Conservation (phyloP, 441 rosid species). For the Geranium incanum region DNA sequence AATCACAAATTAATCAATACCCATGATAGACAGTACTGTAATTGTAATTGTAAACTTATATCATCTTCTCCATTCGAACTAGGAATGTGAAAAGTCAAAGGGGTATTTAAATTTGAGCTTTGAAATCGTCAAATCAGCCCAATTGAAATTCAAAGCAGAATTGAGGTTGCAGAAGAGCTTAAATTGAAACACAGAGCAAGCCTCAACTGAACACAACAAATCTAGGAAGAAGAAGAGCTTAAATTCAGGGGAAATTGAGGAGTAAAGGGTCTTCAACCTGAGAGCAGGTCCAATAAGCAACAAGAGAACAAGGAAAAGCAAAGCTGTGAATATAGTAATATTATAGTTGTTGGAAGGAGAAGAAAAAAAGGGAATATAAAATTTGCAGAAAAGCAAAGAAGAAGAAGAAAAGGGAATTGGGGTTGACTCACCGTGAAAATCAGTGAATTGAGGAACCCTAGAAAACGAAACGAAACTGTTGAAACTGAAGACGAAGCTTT, state of each 20-base stretch:
- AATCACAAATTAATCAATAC: conserved; percentile 49
- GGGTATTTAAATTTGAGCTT: neutral
- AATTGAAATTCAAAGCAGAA: neutral
- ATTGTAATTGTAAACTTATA: neutral
- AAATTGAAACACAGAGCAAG: neutral
- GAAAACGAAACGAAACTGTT: neutral
- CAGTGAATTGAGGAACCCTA: neutral
- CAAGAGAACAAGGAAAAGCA: neutral
- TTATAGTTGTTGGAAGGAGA: neutral
- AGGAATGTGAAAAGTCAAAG: neutral
- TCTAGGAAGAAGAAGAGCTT: neutral
- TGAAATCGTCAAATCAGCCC: neutral
- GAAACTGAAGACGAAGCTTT: neutral
- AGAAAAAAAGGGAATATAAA: neutral
- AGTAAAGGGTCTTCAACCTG: neutral
- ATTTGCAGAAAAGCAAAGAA: neutral
- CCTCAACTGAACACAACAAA: neutral
- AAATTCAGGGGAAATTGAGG: neutral
- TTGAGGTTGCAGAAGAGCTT: neutral
- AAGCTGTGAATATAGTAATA: neutral
- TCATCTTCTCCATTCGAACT: neutral
- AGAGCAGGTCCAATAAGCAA: conserved; percentile 1
- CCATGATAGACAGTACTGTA: conserved; percentile 21
- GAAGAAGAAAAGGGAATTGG: neutral
- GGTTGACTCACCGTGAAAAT: conserved; percentile 3